These are phyloP conservation scores for Pythium coloratum DNA, from an alignment of 352 stramenopile species.

Conservation along the genomic window DNA sequence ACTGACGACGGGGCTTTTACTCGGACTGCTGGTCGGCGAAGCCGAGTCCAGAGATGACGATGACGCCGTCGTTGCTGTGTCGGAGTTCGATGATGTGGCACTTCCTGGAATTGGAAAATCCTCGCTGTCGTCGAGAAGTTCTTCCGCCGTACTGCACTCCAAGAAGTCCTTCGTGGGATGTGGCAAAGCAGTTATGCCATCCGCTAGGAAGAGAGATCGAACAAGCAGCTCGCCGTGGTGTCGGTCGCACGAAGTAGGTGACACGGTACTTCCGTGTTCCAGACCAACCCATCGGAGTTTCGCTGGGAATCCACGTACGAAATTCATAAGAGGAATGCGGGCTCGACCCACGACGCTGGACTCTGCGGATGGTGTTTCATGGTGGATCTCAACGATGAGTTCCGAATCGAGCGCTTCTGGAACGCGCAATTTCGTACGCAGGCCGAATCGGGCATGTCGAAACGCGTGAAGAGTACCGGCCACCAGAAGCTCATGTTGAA, in stretches of 20 bases:
- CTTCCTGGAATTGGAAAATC: neutral
- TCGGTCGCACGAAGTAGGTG: slow-evolving; percentile 15
- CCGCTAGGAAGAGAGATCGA: slow-evolving; percentile 59
- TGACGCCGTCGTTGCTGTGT: slow-evolving; percentile 6
- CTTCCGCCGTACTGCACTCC: slow-evolving; percentile 40
- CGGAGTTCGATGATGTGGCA: neutral
- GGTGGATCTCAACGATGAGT: slow-evolving; percentile 46
- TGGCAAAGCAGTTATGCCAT: slow-evolving; percentile 47
- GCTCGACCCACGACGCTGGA: slow-evolving; percentile 36
- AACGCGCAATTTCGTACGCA: slow-evolving; percentile 42
- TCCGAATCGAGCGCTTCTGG: slow-evolving; percentile 43
- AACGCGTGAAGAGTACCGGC: slow-evolving; percentile 45
- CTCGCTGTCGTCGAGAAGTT: slow-evolving; percentile 35
- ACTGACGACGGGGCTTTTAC: slow-evolving; percentile 5
- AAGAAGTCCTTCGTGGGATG: slow-evolving; percentile 37
- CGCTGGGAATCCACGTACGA: slow-evolving; percentile 58
- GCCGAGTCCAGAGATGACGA: slow-evolving; percentile 1
- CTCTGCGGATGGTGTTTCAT: slow-evolving; percentile 33
- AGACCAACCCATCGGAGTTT: slow-evolving; percentile 66
- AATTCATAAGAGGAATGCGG: slow-evolving; percentile 41
- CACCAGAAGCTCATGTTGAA: slow-evolving; percentile 53
- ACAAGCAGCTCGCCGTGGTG: slow-evolving; percentile 43
- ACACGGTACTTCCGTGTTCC: slow-evolving; percentile 5
- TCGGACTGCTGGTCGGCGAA: slow-evolving; percentile 4
- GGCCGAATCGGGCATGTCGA: slow-evolving; percentile 46